phyloP scores from a whole-genome alignment of 2,329 filamentous ascomycete genomes.

The Lecanicillium sp. region DNA sequence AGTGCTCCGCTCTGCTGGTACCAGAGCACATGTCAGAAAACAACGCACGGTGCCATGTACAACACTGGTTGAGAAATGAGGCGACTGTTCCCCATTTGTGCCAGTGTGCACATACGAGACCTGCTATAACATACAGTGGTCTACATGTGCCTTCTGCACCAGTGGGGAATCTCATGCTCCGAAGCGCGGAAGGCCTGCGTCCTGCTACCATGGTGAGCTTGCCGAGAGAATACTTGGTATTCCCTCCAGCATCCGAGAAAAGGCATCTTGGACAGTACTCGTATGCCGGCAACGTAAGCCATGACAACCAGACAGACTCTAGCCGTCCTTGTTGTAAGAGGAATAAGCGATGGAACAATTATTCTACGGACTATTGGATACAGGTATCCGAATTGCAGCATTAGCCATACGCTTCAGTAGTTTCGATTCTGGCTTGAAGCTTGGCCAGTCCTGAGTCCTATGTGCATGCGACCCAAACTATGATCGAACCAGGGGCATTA shows the following conservation, averaged over 20 bases:
- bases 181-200: conserved; percentile 6
- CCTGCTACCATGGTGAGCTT: too few relatives aligned
- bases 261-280: not conserved
- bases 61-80: conserved; percentile 9
- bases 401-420: too few relatives aligned
- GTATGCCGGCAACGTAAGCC: not conserved
- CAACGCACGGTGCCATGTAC: conserved; percentile 10
- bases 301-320: not conserved
- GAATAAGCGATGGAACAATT: too few relatives aligned
- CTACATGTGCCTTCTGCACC: too few relatives aligned
- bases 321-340: not conserved
- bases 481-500: too few relatives aligned
- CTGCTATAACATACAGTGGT: not conserved
- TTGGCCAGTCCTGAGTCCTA: too few relatives aligned
- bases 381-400: too few relatives aligned
- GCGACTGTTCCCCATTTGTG: conserved; percentile 4
- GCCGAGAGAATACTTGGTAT: not conserved
- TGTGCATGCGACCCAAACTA: too few relatives aligned
- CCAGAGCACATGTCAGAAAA: conserved; percentile 17
- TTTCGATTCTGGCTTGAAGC: too few relatives aligned
- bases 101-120: not conserved
- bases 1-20: not conserved
- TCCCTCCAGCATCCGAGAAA: not conserved
- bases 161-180: not conserved
- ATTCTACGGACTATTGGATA: too few relatives aligned